Evolutionary conservation across 2,329 filamentous ascomycete species (phyloP), one percentile per base, ranked within the genome.

Genomic region (Didymella pinodella): DNA sequence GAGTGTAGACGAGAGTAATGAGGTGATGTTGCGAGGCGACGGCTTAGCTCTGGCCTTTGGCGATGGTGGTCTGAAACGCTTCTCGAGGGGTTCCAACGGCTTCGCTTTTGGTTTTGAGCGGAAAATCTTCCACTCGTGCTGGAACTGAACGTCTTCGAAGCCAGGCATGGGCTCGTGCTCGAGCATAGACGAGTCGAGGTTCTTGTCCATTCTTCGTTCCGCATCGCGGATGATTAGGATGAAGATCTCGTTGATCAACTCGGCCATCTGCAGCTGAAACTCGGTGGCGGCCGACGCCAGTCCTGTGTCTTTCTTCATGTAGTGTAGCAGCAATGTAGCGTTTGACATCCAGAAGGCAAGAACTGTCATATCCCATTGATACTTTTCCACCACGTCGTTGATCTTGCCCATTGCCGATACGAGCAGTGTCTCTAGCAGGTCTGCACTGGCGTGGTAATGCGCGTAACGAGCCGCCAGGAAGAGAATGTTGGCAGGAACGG

Each of bases 311-410:
- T 99, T 99, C 76, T 97, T 97, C 53, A 99, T 82, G 74, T 99
- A 99, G 77, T 99, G 94, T 52, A 98, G 82, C n/a, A 99, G 81
- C 38, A 99, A 81, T 0, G 95, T 99, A 8, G 92, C 93, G 76
- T 99, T 99, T 1, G 95, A 98, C 71, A 97, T 93, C 95, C 95
- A 99, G 74, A 99, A 99, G 2, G 95, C 95, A 36, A 99, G 82
- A 66, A 99, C 97, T 0, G 95, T 99, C 95, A 99, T 99, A 74
- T 99, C 95, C 95, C 95, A 98, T 74, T 99, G 95, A 72, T 94
- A 89, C 61, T 86, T 86, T 77, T 98, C 95, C n/a, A 99, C 93
- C 29, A 97, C 92, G 59, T 93, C 90, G 73, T 98, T 98, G 70
- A 99, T 98, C 78, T 94, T 95, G 72, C 96, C 92, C 85, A 96